phyloP scores from a whole-genome alignment of 805 yeast species.

The Candida multigemmis region DNA sequence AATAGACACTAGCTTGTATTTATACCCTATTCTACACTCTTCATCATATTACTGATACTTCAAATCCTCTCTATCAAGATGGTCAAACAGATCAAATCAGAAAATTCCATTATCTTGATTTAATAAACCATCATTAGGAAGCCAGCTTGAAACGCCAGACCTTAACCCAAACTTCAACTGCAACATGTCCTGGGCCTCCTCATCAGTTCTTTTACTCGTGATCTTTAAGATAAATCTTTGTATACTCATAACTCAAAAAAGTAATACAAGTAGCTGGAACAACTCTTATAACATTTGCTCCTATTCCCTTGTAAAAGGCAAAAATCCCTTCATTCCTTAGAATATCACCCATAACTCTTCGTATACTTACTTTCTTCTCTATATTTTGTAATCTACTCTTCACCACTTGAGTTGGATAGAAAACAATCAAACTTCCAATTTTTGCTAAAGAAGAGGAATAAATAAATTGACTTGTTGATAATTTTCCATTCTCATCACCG shows the following conservation, averaged over 20 bases:
- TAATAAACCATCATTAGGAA: too few species aligned
- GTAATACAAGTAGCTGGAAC: conserved; percentile 92
- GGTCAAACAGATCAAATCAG: too few species aligned
- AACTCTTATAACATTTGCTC: conserved; percentile 71
- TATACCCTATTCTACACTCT: too few species aligned
- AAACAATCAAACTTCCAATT: conserved; percentile 50
- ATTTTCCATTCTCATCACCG: conserved; percentile 5
- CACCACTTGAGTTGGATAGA: conserved; percentile 82
- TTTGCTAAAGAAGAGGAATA: conserved; percentile 63
- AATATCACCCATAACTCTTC: conserved; percentile 26
- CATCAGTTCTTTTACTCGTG: too few species aligned
- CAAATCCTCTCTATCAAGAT: too few species aligned
- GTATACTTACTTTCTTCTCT: conserved; percentile 13
- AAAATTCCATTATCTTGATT: too few species aligned
- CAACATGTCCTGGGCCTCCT: too few species aligned
- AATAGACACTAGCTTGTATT: too few species aligned
- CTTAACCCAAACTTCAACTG: too few species aligned
- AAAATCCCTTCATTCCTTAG: conserved; percentile 36
- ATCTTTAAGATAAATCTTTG: conserved; percentile 17
- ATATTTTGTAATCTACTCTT: conserved; percentile 62
- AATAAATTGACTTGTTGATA: conserved; percentile 47
- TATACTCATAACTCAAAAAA: conserved; percentile 72
- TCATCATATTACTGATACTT: too few species aligned
- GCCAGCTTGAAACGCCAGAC: too few species aligned
- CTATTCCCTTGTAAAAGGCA: conserved; percentile 80